Evolutionary conservation across 2,329 filamentous ascomycete genomes (phyloP).

Genomic region (Aspergillaceae sp.): DNA sequence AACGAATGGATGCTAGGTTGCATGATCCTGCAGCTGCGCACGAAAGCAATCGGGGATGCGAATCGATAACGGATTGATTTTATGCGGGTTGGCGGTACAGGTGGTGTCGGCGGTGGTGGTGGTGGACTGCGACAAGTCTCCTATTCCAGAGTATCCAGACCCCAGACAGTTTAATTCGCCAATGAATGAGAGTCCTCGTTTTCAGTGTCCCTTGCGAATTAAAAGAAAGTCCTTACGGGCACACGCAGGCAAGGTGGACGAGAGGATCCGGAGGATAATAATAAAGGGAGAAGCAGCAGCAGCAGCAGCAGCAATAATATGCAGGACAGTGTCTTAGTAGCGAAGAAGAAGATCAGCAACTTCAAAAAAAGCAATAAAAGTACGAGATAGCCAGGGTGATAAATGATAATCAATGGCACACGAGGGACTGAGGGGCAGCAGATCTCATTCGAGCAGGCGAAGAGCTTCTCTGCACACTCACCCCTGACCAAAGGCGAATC

Average conservation of each 20-base stretch:
- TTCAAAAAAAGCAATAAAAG: slow-evolving; percentile 1
- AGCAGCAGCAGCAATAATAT: not conserved
- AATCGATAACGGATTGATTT: not conserved
- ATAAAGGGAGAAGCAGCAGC: not conserved
- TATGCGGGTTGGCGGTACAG: not conserved
- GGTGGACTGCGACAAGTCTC: not conserved
- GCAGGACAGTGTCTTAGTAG: too few species aligned
- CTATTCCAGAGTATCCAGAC: not conserved
- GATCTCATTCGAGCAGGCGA: not conserved
- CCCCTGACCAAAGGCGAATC: too few species aligned
- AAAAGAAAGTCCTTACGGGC: not conserved
- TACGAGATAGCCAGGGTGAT: not conserved
- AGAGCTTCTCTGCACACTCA: too few species aligned
- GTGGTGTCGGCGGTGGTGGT: not conserved
- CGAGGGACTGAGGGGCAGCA: not conserved
- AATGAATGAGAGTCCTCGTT: too few species aligned
- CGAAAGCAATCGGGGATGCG: not conserved
- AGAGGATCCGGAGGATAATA: not conserved
- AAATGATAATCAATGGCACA: not conserved
- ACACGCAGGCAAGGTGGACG: not conserved
- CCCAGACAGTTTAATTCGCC: not conserved
- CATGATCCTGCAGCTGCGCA: slow-evolving; percentile 1
- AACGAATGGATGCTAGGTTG: not conserved
- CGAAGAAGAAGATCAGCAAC: not conserved
- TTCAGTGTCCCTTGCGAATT: not conserved